Evolutionary conservation across 306 rosid genomes (phyloP).

Genomic region (Notholithocarpus densiflorus): DNA sequence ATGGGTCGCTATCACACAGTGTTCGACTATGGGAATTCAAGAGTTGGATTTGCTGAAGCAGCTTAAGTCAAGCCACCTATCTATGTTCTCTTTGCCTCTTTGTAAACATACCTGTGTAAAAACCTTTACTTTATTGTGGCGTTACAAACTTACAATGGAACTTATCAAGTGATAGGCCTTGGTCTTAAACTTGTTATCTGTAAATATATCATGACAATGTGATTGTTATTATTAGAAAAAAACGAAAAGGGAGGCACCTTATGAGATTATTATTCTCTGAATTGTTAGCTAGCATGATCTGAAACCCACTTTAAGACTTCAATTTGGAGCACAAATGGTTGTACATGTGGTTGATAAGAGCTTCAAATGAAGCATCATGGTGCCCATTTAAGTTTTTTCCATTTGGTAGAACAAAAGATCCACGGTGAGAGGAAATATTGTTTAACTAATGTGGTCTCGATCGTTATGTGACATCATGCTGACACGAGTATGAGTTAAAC

Average conservation of each 20-base stretch:
- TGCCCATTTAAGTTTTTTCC: too few species aligned
- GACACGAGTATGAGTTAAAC: too few species aligned
- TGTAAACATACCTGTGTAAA: background rate
- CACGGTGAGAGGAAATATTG: too few species aligned
- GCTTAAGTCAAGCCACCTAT: conserved; percentile 13
- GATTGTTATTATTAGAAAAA: background rate
- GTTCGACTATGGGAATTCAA: conserved; percentile 42
- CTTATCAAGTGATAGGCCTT: background rate
- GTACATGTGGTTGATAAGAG: too few species aligned
- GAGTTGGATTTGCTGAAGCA: conserved; percentile 56
- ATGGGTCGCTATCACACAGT: conserved; percentile 59
- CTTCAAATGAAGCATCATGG: too few species aligned
- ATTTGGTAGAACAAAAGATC: too few species aligned
- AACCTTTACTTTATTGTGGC: background rate
- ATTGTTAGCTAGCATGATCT: background rate
- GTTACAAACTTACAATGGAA: background rate
- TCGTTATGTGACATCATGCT: too few species aligned
- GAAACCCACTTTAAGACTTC: background rate
- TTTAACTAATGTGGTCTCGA: too few species aligned
- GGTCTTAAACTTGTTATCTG: background rate
- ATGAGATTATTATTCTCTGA: background rate
- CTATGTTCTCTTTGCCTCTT: background rate
- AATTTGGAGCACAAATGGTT: too few species aligned
- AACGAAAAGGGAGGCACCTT: background rate
- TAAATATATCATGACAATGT: background rate